phyloP scores from a whole-genome alignment of 1,284 basidiomycete genomes.

The Ceratorhiza oryzae-sativae region DNA sequence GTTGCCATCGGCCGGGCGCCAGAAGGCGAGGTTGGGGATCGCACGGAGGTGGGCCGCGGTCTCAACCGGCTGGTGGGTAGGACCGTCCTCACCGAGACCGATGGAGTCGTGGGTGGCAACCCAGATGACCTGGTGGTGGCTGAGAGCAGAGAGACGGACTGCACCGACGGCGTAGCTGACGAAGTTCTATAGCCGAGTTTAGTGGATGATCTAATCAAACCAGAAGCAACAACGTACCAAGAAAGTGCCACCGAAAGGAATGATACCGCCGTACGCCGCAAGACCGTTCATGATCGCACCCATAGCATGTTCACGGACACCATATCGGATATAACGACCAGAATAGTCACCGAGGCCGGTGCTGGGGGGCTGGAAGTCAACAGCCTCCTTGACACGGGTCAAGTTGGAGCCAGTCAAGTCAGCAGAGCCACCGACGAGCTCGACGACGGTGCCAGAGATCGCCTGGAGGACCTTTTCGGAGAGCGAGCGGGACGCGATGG shows the following conservation, averaged over 20 bases:
- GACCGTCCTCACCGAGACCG: slow-evolving; percentile 93
- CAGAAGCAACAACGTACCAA: slow-evolving; percentile 57
- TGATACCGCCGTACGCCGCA: slow-evolving; percentile 82
- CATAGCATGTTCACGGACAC: slow-evolving; percentile 98
- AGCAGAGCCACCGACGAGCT: slow-evolving; percentile 88
- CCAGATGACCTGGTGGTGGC: slow-evolving; percentile 90
- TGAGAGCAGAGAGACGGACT: slow-evolving; percentile 88
- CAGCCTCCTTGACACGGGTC: slow-evolving; percentile 80
- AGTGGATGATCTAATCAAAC: neutral
- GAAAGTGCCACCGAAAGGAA: slow-evolving; percentile 90
- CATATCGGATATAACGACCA: slow-evolving; percentile 93
- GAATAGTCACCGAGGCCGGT: slow-evolving; percentile 84
- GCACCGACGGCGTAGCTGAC: slow-evolving; percentile 94
- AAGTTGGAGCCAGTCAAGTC: slow-evolving; percentile 94
- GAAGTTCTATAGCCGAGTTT: slow-evolving; percentile 70
- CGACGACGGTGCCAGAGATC: slow-evolving; percentile 78
- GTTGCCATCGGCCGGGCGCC: slow-evolving; percentile 93
- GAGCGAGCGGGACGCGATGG: slow-evolving; percentile 90
- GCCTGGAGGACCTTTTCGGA: slow-evolving; percentile 89
- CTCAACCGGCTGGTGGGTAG: slow-evolving; percentile 95
- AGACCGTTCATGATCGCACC: slow-evolving; percentile 93
- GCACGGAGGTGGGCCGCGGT: slow-evolving; percentile 87
- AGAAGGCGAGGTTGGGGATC: slow-evolving; percentile 88
- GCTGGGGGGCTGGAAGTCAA: slow-evolving; percentile 92
- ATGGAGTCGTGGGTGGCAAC: slow-evolving; percentile 91